Conservation (phyloP, 805 yeast species). For the Lachancea sp. region DNA sequence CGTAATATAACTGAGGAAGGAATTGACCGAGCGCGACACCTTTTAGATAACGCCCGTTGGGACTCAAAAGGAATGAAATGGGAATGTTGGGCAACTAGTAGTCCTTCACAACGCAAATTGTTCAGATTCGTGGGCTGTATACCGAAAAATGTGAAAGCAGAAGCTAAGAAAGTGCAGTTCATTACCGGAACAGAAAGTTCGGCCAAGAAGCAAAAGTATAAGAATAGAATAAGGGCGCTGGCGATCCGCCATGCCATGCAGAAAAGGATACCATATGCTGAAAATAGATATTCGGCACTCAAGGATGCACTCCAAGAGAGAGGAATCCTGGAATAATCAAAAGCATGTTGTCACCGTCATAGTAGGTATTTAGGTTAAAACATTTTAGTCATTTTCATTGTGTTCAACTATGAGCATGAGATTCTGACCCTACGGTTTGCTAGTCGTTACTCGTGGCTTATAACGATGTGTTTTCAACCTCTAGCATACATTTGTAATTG, state of each 20-base stretch:
- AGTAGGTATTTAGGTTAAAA: background rate
- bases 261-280: conserved; percentile 29
- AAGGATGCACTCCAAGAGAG: conserved; percentile 29
- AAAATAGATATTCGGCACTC: conserved; percentile 29
- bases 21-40: conserved; percentile 4
- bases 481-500: no score
- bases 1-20: conserved; percentile 4
- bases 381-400: no score
- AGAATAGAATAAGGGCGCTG: conserved; percentile 2
- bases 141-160: conserved; percentile 12
- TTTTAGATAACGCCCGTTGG: conserved; percentile 10
- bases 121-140: conserved; percentile 23
- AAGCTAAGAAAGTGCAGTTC: background rate
- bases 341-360: background rate
- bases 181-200: conserved; percentile 1
- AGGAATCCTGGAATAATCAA: conserved; percentile 7
- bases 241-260: conserved; percentile 28
- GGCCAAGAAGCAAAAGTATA: background rate
- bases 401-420: no score
- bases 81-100: conserved; percentile 16
- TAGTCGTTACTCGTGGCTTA: no score
- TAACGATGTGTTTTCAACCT: no score
- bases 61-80: conserved; percentile 9
- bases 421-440: no score
- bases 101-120: conserved; percentile 11